phyloP scores from a whole-genome alignment of 345 rosid species.

The Mangifera indica region DNA sequence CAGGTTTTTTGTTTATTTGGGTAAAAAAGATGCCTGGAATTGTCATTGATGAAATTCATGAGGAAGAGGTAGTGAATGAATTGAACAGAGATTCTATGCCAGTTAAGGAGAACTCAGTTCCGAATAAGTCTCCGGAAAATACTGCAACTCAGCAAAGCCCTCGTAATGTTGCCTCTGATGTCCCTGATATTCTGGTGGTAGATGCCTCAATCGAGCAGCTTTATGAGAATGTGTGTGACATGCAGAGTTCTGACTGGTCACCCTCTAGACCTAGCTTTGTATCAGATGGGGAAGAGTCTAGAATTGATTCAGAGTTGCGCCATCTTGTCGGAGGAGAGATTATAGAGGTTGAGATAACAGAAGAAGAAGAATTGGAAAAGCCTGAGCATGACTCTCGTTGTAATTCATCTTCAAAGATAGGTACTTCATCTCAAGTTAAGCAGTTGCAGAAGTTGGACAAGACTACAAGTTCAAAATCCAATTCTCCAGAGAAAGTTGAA shows the following conservation, averaged over 20 bases:
- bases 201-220: constrained; percentile 72
- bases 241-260: constrained; percentile 86
- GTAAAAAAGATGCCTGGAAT: constrained; percentile 51
- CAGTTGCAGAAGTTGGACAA: constrained; percentile 47
- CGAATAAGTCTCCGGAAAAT: constrained; percentile 34
- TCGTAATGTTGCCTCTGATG: constrained; percentile 17
- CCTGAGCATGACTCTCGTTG: constrained; percentile 39
- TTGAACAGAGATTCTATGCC: constrained; percentile 32
- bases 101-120: constrained; percentile 39
- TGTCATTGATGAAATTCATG: constrained; percentile 46
- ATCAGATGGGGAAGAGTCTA: constrained; percentile 78
- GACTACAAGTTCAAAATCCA: constrained; percentile 34
- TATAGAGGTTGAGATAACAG: constrained; percentile 51
- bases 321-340: constrained; percentile 73
- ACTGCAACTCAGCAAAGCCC: constrained; percentile 34
- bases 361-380: constrained; percentile 51
- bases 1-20: constrained; percentile 30
- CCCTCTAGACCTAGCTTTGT: constrained; percentile 78
- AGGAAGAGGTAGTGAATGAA: constrained; percentile 35
- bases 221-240: constrained; percentile 75
- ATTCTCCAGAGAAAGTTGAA: constrained; percentile 42
- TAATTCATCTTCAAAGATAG: constrained; percentile 43
- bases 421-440: constrained; percentile 40
- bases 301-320: constrained; percentile 76
- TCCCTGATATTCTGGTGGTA: constrained; percentile 31